phyloP scores from a whole-genome alignment of 257 asterid genomes.

The Fraxinus anomala region DNA sequence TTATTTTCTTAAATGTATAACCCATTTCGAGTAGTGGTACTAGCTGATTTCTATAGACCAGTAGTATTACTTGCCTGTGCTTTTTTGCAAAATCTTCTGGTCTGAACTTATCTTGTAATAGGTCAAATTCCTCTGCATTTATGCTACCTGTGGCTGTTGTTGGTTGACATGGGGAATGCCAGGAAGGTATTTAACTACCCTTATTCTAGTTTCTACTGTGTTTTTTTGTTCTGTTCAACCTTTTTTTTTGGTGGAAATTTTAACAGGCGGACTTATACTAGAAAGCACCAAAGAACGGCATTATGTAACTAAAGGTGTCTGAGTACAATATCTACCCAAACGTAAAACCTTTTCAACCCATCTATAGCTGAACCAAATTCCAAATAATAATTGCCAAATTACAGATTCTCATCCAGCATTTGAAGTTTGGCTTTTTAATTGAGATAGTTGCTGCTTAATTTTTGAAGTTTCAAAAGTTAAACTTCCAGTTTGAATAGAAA shows the following conservation, averaged over 20 bases:
- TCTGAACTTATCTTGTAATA: constrained; percentile 45
- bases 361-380: not conserved
- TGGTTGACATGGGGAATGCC: constrained; percentile 43
- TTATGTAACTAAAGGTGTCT: not conserved
- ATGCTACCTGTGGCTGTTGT: constrained; percentile 51
- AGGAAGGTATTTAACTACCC: constrained; percentile 46
- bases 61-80: constrained; percentile 24
- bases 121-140: constrained; percentile 60
- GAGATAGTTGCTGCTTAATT: constrained; percentile 2
- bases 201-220: constrained; percentile 18
- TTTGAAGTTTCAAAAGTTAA: not conserved
- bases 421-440: not conserved
- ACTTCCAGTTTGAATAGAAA: not conserved
- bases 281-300: constrained; percentile 6
- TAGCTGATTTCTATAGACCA: constrained; percentile 18
- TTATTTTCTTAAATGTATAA: constrained; percentile 10
- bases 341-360: not conserved
- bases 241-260: not conserved
- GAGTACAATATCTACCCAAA: not conserved
- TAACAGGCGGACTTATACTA: not conserved
- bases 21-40: not conserved
- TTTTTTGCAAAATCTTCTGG: constrained; percentile 34
- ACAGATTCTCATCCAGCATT: not conserved
- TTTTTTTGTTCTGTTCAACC: constrained; percentile 4
- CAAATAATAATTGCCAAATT: not conserved